Base-by-base conservation (phyloP, 1,139 yeast species). In the Sugiyamaella sp. region DNA sequence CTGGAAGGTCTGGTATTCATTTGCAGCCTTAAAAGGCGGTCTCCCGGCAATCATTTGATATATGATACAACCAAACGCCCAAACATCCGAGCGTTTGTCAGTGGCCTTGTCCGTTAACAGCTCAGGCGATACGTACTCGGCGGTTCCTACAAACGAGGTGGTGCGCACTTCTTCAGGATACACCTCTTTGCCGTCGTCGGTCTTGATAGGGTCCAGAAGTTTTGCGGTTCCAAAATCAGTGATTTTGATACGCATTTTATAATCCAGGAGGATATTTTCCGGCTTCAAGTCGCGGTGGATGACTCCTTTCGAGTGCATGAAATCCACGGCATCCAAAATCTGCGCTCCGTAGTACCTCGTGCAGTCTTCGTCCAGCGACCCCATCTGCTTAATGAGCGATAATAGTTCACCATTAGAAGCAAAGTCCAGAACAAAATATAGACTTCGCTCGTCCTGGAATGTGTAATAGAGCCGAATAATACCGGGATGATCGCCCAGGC, bases 141-240 rank as follows among this genome's bases (percentile, higher is more conserved):
- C 96, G 1, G 99, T 93, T 0, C 93, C 93, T 25, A 86, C 91
- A 70, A 86, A 86, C 0, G 98, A 91, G 55, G 84, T 89, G 5
- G 95, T 89, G 49, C 89, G 79, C 10, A 83, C 76, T 56, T 82
- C 82, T 16, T 74, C 65, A n/a, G 86, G 74, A 54, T 68, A 69
- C 6, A 59, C 59, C 6, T 62, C 52, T 19, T 57, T 61, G 6
- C 63, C 64, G 16, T 58, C 48, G 14, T 59, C 62, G 42, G 74
- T 76, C 12, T 74, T 74, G 55, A 72, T 62, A 21, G 74, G 78
- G 46, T 78, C 84, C 49, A 93, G 72, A 32, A 95, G 73, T 68
- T 90, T 91, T 1, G 99, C 99, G 1, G 99, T 95, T 22, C 99
- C 99, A 71, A 95, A 95, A 71, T 95, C 99, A n/a, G 99, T 93